A percentile compares a stretch with the other conserved stretches of the same genome.
Conservation (phyloP, 441 rosid genomes). For the Cnidoscolus chayamansa region DNA sequence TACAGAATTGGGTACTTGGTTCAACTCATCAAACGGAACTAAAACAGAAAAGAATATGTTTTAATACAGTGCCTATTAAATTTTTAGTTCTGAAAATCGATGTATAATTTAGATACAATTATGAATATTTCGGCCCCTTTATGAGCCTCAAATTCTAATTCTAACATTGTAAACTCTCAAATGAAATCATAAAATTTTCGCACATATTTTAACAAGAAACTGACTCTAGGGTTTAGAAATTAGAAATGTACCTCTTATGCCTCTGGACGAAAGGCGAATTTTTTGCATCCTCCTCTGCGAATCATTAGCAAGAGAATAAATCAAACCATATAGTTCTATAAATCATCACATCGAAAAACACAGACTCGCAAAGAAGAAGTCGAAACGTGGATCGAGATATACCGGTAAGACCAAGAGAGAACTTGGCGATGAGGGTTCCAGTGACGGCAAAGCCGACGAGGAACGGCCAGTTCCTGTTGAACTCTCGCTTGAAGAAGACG, state of each 20-base stretch:
- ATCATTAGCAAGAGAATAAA: not conserved
- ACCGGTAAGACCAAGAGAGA: conserved; percentile 77
- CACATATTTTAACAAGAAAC: not conserved
- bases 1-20: not conserved
- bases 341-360: not conserved
- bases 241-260: conserved; percentile 51
- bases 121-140: not conserved
- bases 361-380: not conserved
- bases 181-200: not conserved
- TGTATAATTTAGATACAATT: not conserved
- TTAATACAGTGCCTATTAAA: not conserved
- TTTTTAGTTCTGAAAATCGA: not conserved
- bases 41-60: not conserved
- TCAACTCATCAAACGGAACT: not conserved
- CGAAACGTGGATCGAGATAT: not conserved
- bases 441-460: conserved; percentile 83
- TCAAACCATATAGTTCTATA: conserved; percentile 3
- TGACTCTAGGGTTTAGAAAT: conserved; percentile 12
- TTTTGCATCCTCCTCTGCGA: conserved; percentile 85
- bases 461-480: conserved; percentile 83
- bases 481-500: conserved; percentile 88
- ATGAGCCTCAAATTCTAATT: not conserved
- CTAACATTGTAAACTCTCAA: not conserved
- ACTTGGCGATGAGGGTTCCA: conserved; percentile 67
- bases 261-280: conserved; percentile 70